These are phyloP conservation scores for Casuarina glauca DNA, from an alignment of 306 rosid genomes.

Conservation along the genomic window DNA sequence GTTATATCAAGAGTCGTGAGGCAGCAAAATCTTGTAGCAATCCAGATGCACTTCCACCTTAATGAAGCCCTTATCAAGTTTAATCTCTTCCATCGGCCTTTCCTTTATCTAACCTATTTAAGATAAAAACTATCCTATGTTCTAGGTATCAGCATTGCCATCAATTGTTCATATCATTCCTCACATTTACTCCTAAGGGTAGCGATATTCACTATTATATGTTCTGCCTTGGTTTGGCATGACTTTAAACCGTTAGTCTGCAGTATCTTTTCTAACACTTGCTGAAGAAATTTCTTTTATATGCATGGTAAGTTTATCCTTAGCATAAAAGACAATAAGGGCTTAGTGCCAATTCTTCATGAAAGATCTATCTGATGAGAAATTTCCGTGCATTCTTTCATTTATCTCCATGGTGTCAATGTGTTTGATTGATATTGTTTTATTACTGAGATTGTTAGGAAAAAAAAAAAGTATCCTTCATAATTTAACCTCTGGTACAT, in stretches of 20 bases:
- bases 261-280: background rate
- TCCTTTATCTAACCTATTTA: background rate
- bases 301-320: background rate
- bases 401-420: background rate
- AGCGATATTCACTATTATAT: background rate
- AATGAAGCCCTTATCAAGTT: background rate
- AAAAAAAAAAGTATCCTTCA: background rate
- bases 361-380: background rate
- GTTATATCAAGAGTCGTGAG: background rate
- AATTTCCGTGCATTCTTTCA: background rate
- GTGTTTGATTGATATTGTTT: background rate
- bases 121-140: background rate
- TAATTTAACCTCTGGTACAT: background rate
- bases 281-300: background rate
- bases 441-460: background rate
- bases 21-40: background rate
- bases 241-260: background rate
- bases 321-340: background rate
- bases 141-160: background rate
- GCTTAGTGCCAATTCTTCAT: background rate
- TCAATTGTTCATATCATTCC: background rate
- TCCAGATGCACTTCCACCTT: background rate
- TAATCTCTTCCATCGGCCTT: background rate
- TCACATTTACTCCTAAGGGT: background rate
- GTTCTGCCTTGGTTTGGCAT: background rate